These are phyloP conservation scores for Sphagnurus paluster DNA, from an alignment of 1,284 basidiomycete genomes.

Conservation along the genomic window DNA sequence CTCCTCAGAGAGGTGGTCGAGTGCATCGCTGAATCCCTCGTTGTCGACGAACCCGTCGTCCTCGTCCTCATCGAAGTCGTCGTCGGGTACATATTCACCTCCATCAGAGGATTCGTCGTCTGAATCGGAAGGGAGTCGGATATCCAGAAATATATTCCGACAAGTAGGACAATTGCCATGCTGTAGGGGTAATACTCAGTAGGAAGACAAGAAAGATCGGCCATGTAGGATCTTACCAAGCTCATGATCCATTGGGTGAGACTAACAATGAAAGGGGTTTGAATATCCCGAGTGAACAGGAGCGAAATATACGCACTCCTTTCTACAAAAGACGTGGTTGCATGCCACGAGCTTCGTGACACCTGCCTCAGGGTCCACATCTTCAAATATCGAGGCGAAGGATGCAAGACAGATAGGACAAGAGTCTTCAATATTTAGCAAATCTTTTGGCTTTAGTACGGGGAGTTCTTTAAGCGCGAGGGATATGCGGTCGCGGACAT, in stretches of 20 bases:
- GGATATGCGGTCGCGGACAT: slow-evolving; percentile 30
- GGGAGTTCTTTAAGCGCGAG: slow-evolving; percentile 43
- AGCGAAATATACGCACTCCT: slow-evolving; percentile 49
- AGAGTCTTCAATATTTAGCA: slow-evolving; percentile 47
- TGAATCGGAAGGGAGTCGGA: slow-evolving; percentile 49
- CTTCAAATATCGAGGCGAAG: slow-evolving; percentile 46
- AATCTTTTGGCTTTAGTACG: slow-evolving; percentile 35
- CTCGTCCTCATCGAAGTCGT: slow-evolving; percentile 46
- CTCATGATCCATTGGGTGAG: slow-evolving; percentile 64
- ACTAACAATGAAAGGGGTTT: slow-evolving; percentile 30
- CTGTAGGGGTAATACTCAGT: slow-evolving; percentile 29
- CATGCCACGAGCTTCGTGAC: slow-evolving; percentile 59
- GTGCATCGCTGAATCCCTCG: slow-evolving; percentile 43
- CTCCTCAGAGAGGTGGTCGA: slow-evolving; percentile 34
- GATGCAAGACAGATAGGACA: slow-evolving; percentile 66
- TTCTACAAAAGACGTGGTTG: slow-evolving; percentile 65
- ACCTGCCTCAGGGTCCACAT: slow-evolving; percentile 31
- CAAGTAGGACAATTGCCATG: slow-evolving; percentile 75
- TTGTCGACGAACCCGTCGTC: slow-evolving; percentile 41
- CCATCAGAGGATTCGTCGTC: slow-evolving; percentile 68
- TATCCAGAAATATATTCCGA: slow-evolving; percentile 55
- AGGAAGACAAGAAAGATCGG: not conserved
- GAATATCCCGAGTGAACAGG: slow-evolving; percentile 5
- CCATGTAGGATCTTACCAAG: slow-evolving; percentile 38
- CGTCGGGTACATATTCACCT: slow-evolving; percentile 58